These are phyloP conservation scores for Suhomyces bribrorum DNA, from an alignment of 1,139 yeast genomes.

Conservation along the genomic window DNA sequence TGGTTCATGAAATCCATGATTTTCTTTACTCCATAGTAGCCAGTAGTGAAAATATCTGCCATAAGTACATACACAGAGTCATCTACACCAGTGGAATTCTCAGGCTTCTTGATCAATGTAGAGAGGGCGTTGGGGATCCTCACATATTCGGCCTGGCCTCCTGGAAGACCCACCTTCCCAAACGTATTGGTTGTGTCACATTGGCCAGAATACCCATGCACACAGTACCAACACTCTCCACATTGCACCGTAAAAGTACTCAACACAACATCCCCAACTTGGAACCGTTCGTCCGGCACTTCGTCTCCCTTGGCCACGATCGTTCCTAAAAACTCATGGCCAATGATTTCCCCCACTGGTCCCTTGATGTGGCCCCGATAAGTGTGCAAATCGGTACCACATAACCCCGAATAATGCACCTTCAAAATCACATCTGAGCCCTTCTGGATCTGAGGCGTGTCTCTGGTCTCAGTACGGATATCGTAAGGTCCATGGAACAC, in stretches of 20 bases:
- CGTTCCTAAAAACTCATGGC: constrained; percentile 53
- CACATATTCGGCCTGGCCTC: constrained; percentile 63
- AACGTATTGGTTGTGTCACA: constrained; percentile 54
- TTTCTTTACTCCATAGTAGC: constrained; percentile 56
- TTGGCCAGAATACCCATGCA: constrained; percentile 53
- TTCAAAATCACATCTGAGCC: constrained; percentile 54
- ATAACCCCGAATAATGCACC: constrained; percentile 55
- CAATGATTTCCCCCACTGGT: constrained; percentile 46
- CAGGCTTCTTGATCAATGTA: constrained; percentile 48
- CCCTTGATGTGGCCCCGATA: constrained; percentile 56
- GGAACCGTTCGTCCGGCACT: constrained; percentile 31
- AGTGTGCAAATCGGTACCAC: constrained; percentile 65
- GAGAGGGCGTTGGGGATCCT: constrained; percentile 58
- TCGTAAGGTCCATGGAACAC: constrained; percentile 54
- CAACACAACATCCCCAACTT: constrained; percentile 47
- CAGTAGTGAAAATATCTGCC: constrained; percentile 71
- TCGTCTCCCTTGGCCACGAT: constrained; percentile 40
- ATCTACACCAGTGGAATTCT: constrained; percentile 25
- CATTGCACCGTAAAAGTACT: constrained; percentile 58
- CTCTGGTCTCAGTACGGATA: constrained; percentile 43
- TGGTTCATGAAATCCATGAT: constrained; percentile 42
- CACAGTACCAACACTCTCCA: constrained; percentile 57
- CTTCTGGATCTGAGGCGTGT: constrained; percentile 42
- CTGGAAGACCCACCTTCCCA: constrained; percentile 56
- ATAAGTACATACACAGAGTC: constrained; percentile 55